Conservation (phyloP, 768 basidiomycete genomes). For the Tylopilus cervinicoccineus region DNA sequence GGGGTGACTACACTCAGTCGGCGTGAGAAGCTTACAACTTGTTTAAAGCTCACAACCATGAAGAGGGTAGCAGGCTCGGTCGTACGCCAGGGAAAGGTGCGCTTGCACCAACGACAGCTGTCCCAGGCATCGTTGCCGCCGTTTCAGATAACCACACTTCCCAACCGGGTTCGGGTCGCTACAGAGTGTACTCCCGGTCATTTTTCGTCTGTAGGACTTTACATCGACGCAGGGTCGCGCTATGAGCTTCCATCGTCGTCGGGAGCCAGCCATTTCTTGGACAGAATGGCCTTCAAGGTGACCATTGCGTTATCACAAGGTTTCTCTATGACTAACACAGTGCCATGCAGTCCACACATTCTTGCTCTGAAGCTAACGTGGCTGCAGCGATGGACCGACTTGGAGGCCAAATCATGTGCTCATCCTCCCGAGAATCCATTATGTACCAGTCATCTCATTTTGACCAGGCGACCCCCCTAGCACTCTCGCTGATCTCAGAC, state of each 20-base stretch:
- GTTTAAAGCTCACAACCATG: conserved; percentile 29
- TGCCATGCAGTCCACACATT: conserved; percentile 59
- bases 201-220: conserved; percentile 91
- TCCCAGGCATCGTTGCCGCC: conserved; percentile 32
- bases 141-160: conserved; percentile 74
- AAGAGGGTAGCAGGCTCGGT: conserved; percentile 37
- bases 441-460: conserved; percentile 99
- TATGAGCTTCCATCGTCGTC: conserved; percentile 72
- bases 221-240: conserved; percentile 89
- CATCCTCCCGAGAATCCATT: conserved; percentile 88
- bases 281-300: conserved; percentile 97
- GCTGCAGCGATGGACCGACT: conserved; percentile 73
- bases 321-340: conserved; percentile 3
- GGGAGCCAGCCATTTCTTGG: conserved; percentile 89
- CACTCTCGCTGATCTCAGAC: conserved; percentile 87
- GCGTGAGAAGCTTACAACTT: not conserved
- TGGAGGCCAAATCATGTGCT: conserved; percentile 89
- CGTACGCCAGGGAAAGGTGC: conserved; percentile 33
- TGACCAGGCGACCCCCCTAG: conserved; percentile 73
- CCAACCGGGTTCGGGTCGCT: conserved; percentile 89
- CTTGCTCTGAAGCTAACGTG: conserved; percentile 75
- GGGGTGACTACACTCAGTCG: not conserved
- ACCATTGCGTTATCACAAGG: conserved; percentile 2
- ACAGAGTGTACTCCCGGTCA: conserved; percentile 90
- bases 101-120: conserved; percentile 21